Conservation (phyloP, 2,329 filamentous ascomycete genomes). For the Ramularia endophylla region DNA sequence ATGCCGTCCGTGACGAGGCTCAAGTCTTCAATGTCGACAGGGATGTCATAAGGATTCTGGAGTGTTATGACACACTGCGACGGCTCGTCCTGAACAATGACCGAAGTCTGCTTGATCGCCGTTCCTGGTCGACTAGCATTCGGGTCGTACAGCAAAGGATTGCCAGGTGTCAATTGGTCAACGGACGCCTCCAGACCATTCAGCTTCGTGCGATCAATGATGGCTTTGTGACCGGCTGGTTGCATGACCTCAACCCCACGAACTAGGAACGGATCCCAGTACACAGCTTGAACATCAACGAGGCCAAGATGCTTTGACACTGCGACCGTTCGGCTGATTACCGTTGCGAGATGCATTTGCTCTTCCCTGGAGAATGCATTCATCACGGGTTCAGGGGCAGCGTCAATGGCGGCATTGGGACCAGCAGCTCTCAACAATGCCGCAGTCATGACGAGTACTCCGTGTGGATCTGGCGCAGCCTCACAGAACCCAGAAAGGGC, state of each 20-base stretch:
- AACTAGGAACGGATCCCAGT: conserved; percentile 95
- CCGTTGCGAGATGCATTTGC: conserved; percentile 75
- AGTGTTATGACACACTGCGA: conserved; percentile 75
- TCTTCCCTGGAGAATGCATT: conserved; percentile 55
- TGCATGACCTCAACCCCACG: conserved; percentile 66
- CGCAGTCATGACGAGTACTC: conserved; percentile 81
- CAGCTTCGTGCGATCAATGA: conserved; percentile 20
- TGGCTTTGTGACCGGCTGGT: conserved; percentile 11
- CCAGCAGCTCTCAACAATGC: conserved; percentile 78
- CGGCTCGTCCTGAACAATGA: conserved; percentile 72
- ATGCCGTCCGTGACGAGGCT: conserved; percentile 67
- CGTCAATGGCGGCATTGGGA: conserved; percentile 39
- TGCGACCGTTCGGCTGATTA: conserved; percentile 75
- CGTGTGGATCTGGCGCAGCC: conserved; percentile 83
- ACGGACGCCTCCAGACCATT: conserved; percentile 9
- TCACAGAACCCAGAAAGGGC: conserved; percentile 93
- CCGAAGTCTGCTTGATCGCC: conserved; percentile 49
- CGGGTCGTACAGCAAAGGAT: conserved; percentile 94
- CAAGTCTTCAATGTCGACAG: conserved; percentile 81
- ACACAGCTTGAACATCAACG: conserved; percentile 66
- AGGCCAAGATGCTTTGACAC: conserved; percentile 72
- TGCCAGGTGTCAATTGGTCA: conserved; percentile 34
- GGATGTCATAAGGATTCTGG: conserved; percentile 92
- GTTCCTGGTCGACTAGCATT: conserved; percentile 65
- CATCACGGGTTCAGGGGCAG: conserved; percentile 1